Evolutionary conservation across 139 green algal genomes (phyloP).

Genomic region (Astrephomene gubernaculifera): DNA sequence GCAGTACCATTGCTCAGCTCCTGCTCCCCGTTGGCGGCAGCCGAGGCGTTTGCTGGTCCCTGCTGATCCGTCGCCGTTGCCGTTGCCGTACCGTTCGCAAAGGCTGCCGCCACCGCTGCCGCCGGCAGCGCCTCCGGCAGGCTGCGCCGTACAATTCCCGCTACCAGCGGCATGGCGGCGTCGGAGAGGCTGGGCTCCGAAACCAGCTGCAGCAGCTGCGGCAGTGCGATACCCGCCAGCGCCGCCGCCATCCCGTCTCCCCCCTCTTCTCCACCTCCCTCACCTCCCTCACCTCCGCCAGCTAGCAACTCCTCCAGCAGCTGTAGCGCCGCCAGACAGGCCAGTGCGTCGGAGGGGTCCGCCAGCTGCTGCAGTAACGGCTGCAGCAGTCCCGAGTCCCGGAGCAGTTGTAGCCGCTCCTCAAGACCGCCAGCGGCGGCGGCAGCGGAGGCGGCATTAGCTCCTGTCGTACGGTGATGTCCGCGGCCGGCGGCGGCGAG

Average conservation of each 20-base stretch:
- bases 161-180: conserved; percentile 43
- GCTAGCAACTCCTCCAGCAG: conserved; percentile 42
- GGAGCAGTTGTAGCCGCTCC: conserved; percentile 25
- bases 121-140: conserved; percentile 26
- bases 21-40: not conserved
- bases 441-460: not conserved
- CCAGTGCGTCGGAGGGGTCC: conserved; percentile 29
- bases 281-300: not conserved
- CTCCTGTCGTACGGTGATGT: not conserved
- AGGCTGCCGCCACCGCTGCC: not conserved
- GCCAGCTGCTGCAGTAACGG: conserved; percentile 35
- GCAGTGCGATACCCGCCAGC: conserved; percentile 40
- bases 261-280: not conserved
- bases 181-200: conserved; percentile 27
- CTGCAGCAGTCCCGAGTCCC: conserved; percentile 19
- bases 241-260: not conserved
- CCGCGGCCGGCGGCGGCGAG: not conserved
- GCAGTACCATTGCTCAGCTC: not conserved
- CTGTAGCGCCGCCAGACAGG: conserved; percentile 45
- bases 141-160: conserved; percentile 18
- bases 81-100: not conserved
- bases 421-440: not conserved
- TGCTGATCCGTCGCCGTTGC: not conserved
- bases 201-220: conserved; percentile 38
- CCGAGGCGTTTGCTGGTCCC: no score